Evolutionary conservation across 2,329 filamentous ascomycete genomes (phyloP), one percentile per base, ranked within the genome.

Genomic region (Arthrobotrys entomopaga): DNA sequence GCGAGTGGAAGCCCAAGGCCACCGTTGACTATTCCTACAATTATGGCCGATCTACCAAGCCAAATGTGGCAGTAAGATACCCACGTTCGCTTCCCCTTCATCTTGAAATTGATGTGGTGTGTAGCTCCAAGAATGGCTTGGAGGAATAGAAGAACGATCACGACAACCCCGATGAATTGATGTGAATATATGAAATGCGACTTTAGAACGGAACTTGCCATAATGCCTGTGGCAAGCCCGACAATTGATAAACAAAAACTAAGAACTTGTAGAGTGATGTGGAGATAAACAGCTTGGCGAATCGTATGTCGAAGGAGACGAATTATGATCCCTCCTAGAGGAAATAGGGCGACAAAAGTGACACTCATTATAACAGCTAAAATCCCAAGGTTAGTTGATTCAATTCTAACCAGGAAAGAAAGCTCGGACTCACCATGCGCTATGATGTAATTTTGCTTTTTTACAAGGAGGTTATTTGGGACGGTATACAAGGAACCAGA

Each of bases 1-100:
- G 61, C 69, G 38, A 73, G 22, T 20, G 69, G 69, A n/a, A 90
- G 81, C 2, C 88, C 88, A 2, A 90, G 80, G 0, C 88, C 88
- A 65, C 88, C 88, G 77, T 90, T 90, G 77, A 90, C 79, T 50
- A 89, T 82, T 24, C 87, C 88, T 1, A 89, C 79, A 16, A 86
- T 65, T 76, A 90, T 86, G 49, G 90, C 80, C 0, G 82, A 77
- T 16, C 88, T 84, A 11, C 88, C 88, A 77, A 85, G 88, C 87
- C 87, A 90, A 77, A 89, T 85, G 78, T 90, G 88, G 0, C 82
- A 79, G 76, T 88, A 81, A 76, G 86, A 87, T 74, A 88, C 79
- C 46, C 82, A 15, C 5, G 85, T 85, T 40, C 88, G 86, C 24
- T 78, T 50, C 60, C 83, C 80, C 63, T 84, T 79, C 78, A 83